Percentiles rank a stretch among this genome's conserved stretches.
phyloP scores from a whole-genome alignment of 306 rosid genomes.

The Dicorynia guianensis region DNA sequence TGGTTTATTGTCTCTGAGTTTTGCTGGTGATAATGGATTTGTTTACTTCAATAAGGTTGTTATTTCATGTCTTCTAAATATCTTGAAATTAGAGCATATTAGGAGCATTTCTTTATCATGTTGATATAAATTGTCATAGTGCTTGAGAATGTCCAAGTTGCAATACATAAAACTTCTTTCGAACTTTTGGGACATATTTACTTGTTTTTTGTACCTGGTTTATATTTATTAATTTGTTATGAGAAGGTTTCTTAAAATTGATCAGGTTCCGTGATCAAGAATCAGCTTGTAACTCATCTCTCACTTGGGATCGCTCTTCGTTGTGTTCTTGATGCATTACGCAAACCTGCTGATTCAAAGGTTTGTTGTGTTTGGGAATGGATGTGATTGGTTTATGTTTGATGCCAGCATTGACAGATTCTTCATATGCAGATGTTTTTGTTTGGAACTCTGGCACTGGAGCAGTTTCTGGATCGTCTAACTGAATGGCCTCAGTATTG shows the following conservation, averaged over 20 bases:
- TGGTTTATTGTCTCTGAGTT: background rate
- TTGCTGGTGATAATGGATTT: slow-evolving; percentile 7
- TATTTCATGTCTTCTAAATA: background rate
- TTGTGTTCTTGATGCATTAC: slow-evolving; percentile 92
- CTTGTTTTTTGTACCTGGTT: background rate
- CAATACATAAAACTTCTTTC: background rate
- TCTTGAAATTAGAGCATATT: background rate
- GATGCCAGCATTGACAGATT: slow-evolving; percentile 38
- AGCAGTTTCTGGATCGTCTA: slow-evolving; percentile 97
- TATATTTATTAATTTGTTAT: background rate
- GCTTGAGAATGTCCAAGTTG: too few relatives aligned
- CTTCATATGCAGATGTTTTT: slow-evolving; percentile 83
- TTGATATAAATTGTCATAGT: background rate
- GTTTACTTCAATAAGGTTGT: slow-evolving; percentile 6
- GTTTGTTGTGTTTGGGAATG: slow-evolving; percentile 51
- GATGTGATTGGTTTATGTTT: slow-evolving; percentile 32
- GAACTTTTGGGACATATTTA: background rate
- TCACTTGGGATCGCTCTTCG: slow-evolving; percentile 97
- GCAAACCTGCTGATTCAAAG: slow-evolving; percentile 98
- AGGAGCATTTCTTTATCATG: background rate
- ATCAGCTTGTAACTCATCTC: slow-evolving; percentile 95
- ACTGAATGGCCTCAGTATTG: slow-evolving; percentile 99
- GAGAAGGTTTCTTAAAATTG: slow-evolving; percentile 13
- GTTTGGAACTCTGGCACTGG: slow-evolving; percentile 92
- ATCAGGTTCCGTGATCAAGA: slow-evolving; percentile 89